Base-by-base conservation (phyloP, 2,329 filamentous ascomycete species). In the Septoria petroselini region DNA sequence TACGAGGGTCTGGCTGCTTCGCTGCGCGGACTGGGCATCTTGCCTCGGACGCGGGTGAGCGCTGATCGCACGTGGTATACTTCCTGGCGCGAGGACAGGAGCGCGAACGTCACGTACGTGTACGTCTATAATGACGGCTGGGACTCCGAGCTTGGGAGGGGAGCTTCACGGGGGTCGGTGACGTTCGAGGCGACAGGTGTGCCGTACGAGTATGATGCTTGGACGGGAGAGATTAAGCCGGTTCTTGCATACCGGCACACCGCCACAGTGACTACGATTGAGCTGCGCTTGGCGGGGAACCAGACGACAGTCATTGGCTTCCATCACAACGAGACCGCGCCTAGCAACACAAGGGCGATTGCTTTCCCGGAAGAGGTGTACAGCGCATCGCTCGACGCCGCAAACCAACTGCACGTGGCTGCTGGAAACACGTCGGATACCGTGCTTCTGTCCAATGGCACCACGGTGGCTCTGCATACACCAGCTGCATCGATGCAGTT, bases 241-340 rank as follows among this genome's bases (percentile, higher is more conserved):
- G 50, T 73, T 15, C 34, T 64, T 1, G 55, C 61, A 3, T 73
- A 73, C 48, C 59, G 62, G n/a, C 52, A 61, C 7, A 59, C 48
- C 2, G 46, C 59, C 2, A 59, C 53, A 3, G 54, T 46, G 0
- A 71, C 66, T 1, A 61, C 55, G 1, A 66, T 74, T 11, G 62
- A 65, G 2, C 50, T 76, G 11, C 48, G 43, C 2, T 57, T 76
- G 3, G 67, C 66, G 17, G 67, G 62, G 1, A 72, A 73, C 46
- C 68, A 76, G 60, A 68, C 66, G 3, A 59, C 61, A 2, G 68
- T 74, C 27, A 58, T 76, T 21, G 71, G 62, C 4, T 71, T 76
- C 55, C 57, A 57, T 34, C 53, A 53, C 48, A 40, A 48, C 31
- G 55, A 57, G 18, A 43, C 48, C 19, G 27, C n/a, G 15, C 17